Evolutionary conservation across 192 early-diverging fungal species (phyloP).

Genomic region (Coemansia sp.): DNA sequence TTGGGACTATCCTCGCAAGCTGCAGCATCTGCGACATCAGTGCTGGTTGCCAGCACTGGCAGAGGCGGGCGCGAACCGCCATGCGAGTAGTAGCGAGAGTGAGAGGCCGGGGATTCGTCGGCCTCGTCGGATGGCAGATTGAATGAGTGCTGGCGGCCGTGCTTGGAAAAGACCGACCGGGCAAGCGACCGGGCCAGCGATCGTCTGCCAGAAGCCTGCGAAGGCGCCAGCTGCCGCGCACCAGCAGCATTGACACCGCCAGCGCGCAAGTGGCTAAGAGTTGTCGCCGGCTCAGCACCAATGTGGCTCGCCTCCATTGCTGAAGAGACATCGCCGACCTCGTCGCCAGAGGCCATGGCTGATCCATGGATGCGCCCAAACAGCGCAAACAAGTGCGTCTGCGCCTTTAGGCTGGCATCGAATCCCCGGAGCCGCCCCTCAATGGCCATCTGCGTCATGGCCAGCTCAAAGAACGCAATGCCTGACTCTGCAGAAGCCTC

Average conservation of each 20-base stretch:
- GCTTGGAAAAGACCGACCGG: slow-evolving; percentile 37
- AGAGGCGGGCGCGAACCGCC: slow-evolving; percentile 25
- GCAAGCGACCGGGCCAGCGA: slow-evolving; percentile 48
- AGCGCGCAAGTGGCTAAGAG: slow-evolving; percentile 4
- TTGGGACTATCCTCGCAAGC: background rate
- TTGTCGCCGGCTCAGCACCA: slow-evolving; percentile 8
- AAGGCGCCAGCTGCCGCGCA: slow-evolving; percentile 15
- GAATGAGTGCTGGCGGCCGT: slow-evolving; percentile 14
- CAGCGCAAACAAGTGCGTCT: slow-evolving; percentile 62
- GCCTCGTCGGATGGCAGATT: slow-evolving; percentile 1
- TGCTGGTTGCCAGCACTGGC: slow-evolving; percentile 6
- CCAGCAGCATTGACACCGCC: background rate
- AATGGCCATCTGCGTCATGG: slow-evolving; percentile 62
- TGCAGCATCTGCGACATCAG: background rate
- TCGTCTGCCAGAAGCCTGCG: slow-evolving; percentile 35
- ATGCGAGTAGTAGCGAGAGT: slow-evolving; percentile 22
- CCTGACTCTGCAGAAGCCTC: slow-evolving; percentile 42
- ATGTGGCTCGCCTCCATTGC: slow-evolving; percentile 12
- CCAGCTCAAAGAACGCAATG: slow-evolving; percentile 60
- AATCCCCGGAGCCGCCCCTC: slow-evolving; percentile 56
- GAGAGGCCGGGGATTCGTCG: background rate
- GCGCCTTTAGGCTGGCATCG: slow-evolving; percentile 55
- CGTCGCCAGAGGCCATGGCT: slow-evolving; percentile 19
- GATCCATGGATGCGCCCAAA: slow-evolving; percentile 56
- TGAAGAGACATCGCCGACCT: slow-evolving; percentile 19